Evolutionary conservation across 257 asterid genomes (phyloP).

Genomic region (Marsdenia floribunda): DNA sequence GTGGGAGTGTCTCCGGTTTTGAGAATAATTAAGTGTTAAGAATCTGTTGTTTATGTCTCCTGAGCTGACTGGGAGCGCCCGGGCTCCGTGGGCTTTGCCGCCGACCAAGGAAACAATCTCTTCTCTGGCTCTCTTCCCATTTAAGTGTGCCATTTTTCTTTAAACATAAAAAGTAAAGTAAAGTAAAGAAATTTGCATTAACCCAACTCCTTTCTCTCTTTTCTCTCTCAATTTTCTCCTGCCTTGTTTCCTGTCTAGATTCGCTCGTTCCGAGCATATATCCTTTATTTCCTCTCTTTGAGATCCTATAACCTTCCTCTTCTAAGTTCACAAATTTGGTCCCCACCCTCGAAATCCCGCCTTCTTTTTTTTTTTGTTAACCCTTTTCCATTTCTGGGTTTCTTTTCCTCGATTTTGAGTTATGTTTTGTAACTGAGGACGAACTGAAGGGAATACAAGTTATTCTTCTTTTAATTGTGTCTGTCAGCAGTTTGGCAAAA

Average conservation of each 20-base stretch:
- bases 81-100: slow-evolving; percentile 89
- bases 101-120: slow-evolving; percentile 78
- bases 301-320: slow-evolving; percentile 44
- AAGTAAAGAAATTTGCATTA: slow-evolving; percentile 18
- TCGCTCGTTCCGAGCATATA: slow-evolving; percentile 55
- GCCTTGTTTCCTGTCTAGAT: slow-evolving; percentile 55
- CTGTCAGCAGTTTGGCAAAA: slow-evolving; percentile 36
- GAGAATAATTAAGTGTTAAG: slow-evolving; percentile 63
- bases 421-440: slow-evolving; percentile 41
- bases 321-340: slow-evolving; percentile 44
- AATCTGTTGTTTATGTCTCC: slow-evolving; percentile 69
- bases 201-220: slow-evolving; percentile 21
- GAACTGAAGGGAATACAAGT: slow-evolving; percentile 31
- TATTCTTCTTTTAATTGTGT: slow-evolving; percentile 31
- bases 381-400: slow-evolving; percentile 37
- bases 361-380: not conserved
- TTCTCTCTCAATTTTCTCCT: slow-evolving; percentile 20
- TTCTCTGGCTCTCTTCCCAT: slow-evolving; percentile 49
- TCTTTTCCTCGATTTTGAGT: slow-evolving; percentile 37
- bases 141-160: slow-evolving; percentile 54
- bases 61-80: slow-evolving; percentile 69
- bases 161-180: slow-evolving; percentile 4
- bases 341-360: slow-evolving; percentile 48
- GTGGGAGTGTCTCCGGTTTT: slow-evolving; percentile 42
- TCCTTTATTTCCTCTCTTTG: slow-evolving; percentile 28